These are phyloP conservation scores for Diplodia intermedia DNA, from an alignment of 2,329 filamentous ascomycete genomes.

Conservation along the genomic window DNA sequence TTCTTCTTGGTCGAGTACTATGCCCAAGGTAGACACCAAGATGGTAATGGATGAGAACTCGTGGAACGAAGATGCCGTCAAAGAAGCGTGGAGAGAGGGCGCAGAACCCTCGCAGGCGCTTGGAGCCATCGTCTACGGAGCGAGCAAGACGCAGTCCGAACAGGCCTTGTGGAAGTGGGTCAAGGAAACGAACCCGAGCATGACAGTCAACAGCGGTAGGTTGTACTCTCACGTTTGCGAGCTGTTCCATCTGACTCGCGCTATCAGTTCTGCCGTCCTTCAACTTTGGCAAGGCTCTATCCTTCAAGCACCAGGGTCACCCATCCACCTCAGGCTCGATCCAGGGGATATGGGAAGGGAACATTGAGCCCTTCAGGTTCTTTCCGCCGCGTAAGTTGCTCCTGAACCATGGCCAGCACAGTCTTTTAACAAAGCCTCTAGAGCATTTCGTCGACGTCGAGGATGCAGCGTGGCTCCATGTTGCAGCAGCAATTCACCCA, in stretches of 20 bases:
- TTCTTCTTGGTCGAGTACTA: conserved; percentile 47
- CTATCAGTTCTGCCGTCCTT: conserved; percentile 23
- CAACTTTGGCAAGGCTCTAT: conserved; percentile 35
- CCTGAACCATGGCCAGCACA: not conserved
- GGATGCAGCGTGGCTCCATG: conserved; percentile 38
- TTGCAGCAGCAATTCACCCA: conserved; percentile 36
- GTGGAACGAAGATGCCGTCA: conserved; percentile 45
- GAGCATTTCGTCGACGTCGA: conserved; percentile 36
- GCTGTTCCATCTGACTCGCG: not conserved
- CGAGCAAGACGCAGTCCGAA: conserved; percentile 54
- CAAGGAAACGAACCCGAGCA: conserved; percentile 48
- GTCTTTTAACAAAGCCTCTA: conserved; percentile 4
- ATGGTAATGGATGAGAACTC: conserved; percentile 40
- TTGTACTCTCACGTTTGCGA: not conserved
- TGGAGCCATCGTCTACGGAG: conserved; percentile 46
- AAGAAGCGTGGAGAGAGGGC: conserved; percentile 43
- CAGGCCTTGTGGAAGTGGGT: conserved; percentile 53
- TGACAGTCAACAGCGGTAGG: conserved; percentile 48
- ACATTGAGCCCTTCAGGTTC: conserved; percentile 1
- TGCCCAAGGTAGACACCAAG: conserved; percentile 40
- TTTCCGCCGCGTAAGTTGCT: conserved; percentile 16
- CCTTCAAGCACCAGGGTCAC: conserved; percentile 35
- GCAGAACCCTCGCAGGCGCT: conserved; percentile 32
- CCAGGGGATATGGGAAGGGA: conserved; percentile 34
- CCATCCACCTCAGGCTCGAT: conserved; percentile 34